Evolutionary conservation across 192 early-diverging fungal species (phyloP), one percentile per base, ranked within the genome.

Genomic region (Coemansia sp.): DNA sequence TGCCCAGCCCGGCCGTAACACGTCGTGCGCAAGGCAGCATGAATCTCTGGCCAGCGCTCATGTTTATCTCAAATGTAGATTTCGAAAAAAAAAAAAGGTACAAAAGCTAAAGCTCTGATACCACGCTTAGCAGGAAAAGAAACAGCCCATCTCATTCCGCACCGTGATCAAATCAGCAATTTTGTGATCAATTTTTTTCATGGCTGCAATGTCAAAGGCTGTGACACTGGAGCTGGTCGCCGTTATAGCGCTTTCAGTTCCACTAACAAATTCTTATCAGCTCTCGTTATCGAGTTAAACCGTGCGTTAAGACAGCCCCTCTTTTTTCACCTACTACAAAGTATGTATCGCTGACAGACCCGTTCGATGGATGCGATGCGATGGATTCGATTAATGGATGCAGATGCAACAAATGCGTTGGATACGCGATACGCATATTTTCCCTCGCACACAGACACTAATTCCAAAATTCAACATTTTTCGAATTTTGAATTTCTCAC

Each of bases 231-330:
- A 20, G n/a, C 20, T 20, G 7, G 9, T 10, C 10, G 20, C 9
- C 49, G 20, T 20, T 51, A 20, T 49, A 20, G 49, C 10, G 49
- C 49, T 51, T 51, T 51, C 49, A 51, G 49, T 51, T 51, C 49
- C 49, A 51, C 49, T 51, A 51, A 20, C 49, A n/a, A 51, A 51
- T 51, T 51, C 49, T 51, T 51, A 51, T 51, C 49, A 51, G 49
- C 49, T 51, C 49, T 51, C 49, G 49, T 51, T 22, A 51, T 70
- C 63, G 69, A 75, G 80, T 82, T 82, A 82, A 82, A 82, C 72
- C 75, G 71, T 77, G 80, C 80, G 75, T 77, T 77, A 75, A 82
- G 80, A 75, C 69, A 61, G 47, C 64, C 20, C 67, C 46, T 54
- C 55, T 46, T 64, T 51, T 54, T 52, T 38, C 27, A 73, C 44